A percentile compares a stretch with the other conserved stretches of the same genome.
These are phyloP conservation scores for Ascochyta clinopodiicola DNA, from an alignment of 2,329 filamentous ascomycete genomes.

Conservation along the genomic window DNA sequence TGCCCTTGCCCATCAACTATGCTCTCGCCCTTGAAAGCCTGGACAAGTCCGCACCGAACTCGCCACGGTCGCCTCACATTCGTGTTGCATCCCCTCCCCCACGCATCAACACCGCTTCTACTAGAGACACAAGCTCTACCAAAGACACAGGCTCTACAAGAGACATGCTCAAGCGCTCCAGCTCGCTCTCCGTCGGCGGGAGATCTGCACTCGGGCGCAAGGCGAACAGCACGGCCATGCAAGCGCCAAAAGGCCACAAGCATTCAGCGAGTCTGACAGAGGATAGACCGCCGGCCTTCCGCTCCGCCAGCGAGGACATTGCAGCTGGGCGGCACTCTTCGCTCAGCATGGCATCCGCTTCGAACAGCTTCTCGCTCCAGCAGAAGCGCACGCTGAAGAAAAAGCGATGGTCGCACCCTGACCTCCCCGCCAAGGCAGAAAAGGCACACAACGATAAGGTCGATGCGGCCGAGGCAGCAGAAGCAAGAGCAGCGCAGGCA, in stretches of 20 bases:
- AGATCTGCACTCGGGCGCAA: constrained; percentile 39
- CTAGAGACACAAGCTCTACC: constrained; percentile 29
- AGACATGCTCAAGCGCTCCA: constrained; percentile 32
- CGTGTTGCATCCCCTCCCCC: constrained; percentile 21
- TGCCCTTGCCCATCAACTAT: constrained; percentile 50
- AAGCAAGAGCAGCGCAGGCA: constrained; percentile 9
- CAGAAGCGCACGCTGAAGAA: constrained; percentile 41
- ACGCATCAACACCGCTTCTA: constrained; percentile 32
- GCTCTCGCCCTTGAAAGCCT: constrained; percentile 46
- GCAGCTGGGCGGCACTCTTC: constrained; percentile 38
- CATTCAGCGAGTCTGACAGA: constrained; percentile 37
- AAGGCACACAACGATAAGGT: constrained; percentile 44
- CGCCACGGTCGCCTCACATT: constrained; percentile 16
- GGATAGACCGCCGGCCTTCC: constrained; percentile 27
- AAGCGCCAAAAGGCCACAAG: constrained; percentile 30
- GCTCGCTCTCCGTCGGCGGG: constrained; percentile 40
- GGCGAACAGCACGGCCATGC: constrained; percentile 30
- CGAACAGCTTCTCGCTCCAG: constrained; percentile 39
- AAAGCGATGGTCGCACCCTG: constrained; percentile 50
- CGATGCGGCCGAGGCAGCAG: constrained; percentile 33
- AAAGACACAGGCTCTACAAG: constrained; percentile 29
- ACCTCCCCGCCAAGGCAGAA: constrained; percentile 49
- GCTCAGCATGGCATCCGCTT: constrained; percentile 29
- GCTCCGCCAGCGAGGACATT: constrained; percentile 42
- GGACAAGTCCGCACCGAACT: constrained; percentile 27